A percentile compares a stretch with the other conserved stretches of the same genome.
phyloP scores from a whole-genome alignment of 2,329 filamentous ascomycete species.

The Parastagonospora avenae region DNA sequence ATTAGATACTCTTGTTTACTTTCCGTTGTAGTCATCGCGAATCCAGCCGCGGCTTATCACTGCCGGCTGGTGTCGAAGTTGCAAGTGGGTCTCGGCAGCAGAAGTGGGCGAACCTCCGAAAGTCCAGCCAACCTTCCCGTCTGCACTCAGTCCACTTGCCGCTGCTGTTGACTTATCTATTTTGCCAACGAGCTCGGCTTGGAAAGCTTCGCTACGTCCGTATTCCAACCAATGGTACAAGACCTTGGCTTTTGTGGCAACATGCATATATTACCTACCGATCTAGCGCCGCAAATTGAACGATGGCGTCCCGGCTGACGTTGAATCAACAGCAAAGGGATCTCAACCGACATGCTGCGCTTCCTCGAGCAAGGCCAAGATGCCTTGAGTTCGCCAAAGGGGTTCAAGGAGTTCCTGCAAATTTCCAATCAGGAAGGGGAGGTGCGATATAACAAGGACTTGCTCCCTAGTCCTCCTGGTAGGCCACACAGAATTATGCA shows the following conservation, averaged over 20 bases:
- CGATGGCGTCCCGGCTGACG: neutral
- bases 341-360: constrained; percentile 19
- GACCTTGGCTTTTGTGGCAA: neutral
- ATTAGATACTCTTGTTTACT: too few relatives aligned
- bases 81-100: neutral
- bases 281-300: neutral
- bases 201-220: neutral
- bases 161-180: neutral
- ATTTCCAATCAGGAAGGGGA: constrained; percentile 10
- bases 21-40: too few relatives aligned
- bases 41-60: too few relatives aligned
- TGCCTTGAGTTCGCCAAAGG: constrained; percentile 37
- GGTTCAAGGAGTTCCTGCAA: constrained; percentile 8
- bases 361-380: constrained; percentile 20
- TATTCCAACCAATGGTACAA: neutral
- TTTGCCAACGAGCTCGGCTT: neutral
- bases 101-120: neutral
- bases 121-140: neutral
- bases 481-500: neutral
- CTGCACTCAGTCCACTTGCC: too few relatives aligned
- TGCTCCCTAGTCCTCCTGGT: constrained; percentile 26
- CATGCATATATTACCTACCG: constrained; percentile 4
- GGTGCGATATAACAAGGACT: constrained; percentile 21
- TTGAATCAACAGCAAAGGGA: neutral
- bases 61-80: too few relatives aligned